phyloP scores from a whole-genome alignment of 2,329 filamentous ascomycete genomes.

The Clarireedia monteithiana region DNA sequence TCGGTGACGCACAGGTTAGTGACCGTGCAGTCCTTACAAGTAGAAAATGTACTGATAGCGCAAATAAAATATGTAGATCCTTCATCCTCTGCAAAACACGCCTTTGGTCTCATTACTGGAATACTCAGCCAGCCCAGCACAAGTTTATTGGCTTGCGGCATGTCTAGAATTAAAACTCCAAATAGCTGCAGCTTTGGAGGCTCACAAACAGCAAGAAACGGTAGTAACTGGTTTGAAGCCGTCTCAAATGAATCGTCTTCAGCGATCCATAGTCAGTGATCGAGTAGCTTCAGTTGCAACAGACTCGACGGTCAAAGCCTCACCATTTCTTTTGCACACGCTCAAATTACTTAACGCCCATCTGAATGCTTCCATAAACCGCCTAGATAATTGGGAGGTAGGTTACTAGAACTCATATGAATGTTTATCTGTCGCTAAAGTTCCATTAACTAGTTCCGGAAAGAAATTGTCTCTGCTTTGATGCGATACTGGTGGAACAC shows the following conservation, averaged over 20 bases:
- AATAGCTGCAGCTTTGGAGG: constrained; percentile 35
- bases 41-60: constrained; percentile 28
- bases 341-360: constrained; percentile 38
- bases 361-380: constrained; percentile 30
- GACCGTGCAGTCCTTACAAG: constrained; percentile 22
- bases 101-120: constrained; percentile 41
- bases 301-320: constrained; percentile 51
- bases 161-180: constrained; percentile 45
- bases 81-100: constrained; percentile 53
- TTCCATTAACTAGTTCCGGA: constrained; percentile 22
- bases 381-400: constrained; percentile 27
- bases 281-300: constrained; percentile 49
- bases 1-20: constrained; percentile 39
- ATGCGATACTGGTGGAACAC: constrained; percentile 50
- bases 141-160: constrained; percentile 41
- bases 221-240: constrained; percentile 41
- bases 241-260: constrained; percentile 47
- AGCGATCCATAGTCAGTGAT: constrained; percentile 49
- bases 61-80: constrained; percentile 36
- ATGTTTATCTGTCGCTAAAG: background rate
- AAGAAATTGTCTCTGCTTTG: constrained; percentile 34
- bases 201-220: constrained; percentile 36
- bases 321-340: constrained; percentile 41
- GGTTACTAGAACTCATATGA: background rate
- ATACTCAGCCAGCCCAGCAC: constrained; percentile 27